phyloP scores from a whole-genome alignment of 495 filamentous ascomycete genomes.

The Penicillium parvum region DNA sequence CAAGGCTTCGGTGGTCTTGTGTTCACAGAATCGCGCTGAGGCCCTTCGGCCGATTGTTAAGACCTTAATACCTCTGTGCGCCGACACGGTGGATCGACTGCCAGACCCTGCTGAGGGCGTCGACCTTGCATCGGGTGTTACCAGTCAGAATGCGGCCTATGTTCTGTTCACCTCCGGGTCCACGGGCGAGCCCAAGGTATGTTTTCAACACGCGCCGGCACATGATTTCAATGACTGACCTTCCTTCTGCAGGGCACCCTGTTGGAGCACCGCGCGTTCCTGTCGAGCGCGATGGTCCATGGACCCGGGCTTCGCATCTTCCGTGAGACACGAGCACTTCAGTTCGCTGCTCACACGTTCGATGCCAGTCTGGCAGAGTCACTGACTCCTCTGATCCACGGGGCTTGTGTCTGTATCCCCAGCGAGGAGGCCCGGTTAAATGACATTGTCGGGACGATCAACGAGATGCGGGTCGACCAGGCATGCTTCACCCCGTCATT shows the following conservation, averaged over 20 bases:
- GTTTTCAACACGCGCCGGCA: background rate
- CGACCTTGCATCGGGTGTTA: constrained; percentile 27
- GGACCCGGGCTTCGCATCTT: constrained; percentile 28
- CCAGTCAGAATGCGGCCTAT: constrained; percentile 38
- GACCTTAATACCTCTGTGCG: constrained; percentile 35
- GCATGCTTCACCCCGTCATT: constrained; percentile 52
- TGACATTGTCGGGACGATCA: constrained; percentile 44
- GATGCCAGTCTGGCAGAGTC: constrained; percentile 45
- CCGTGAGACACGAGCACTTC: constrained; percentile 34
- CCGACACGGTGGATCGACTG: constrained; percentile 25
- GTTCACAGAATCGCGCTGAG: constrained; percentile 40
- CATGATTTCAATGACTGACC: constrained; percentile 1
- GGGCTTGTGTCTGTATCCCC: constrained; percentile 44
- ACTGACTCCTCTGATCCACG: constrained; percentile 40
- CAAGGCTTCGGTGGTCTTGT: constrained; percentile 46
- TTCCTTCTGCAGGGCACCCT: constrained; percentile 35
- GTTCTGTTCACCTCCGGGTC: constrained; percentile 49
- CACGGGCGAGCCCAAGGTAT: constrained; percentile 49
- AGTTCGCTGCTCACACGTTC: constrained; percentile 53
- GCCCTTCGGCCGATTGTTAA: constrained; percentile 26
- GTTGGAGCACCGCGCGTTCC: constrained; percentile 43
- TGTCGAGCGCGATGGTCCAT: constrained; percentile 43
- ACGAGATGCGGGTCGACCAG: constrained; percentile 40
- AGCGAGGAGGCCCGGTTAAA: constrained; percentile 50
- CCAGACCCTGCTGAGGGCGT: constrained; percentile 14